Conservation (phyloP, 352 stramenopile genomes). For the Phytophthora agathidicida region DNA sequence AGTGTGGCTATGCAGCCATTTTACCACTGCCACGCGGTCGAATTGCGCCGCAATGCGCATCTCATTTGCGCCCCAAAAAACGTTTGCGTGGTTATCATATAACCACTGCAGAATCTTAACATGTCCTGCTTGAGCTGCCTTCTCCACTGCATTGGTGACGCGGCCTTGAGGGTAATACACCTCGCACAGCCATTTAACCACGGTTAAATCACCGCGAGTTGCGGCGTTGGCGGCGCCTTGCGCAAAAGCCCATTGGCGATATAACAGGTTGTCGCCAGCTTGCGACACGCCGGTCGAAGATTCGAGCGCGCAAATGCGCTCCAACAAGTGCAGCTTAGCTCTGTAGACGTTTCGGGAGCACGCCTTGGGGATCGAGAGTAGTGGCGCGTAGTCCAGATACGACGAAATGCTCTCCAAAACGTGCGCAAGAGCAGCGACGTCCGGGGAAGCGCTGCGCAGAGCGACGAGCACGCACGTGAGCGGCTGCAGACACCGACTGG, state of each 20-base stretch:
- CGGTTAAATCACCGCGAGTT: constrained; percentile 19
- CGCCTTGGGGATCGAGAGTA: constrained; percentile 24
- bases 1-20: constrained; percentile 39
- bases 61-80: constrained; percentile 44
- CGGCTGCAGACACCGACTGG: constrained; percentile 8
- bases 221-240: constrained; percentile 28
- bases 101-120: constrained; percentile 35
- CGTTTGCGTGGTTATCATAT: constrained; percentile 17
- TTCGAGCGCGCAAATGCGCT: constrained; percentile 17
- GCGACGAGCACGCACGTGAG: constrained; percentile 12
- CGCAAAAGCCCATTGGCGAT: constrained; percentile 39
- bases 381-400: constrained; percentile 28
- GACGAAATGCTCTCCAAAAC: constrained; percentile 23
- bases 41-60: constrained; percentile 32
- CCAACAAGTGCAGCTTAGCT: constrained; percentile 28
- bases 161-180: constrained; percentile 30
- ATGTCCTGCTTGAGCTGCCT: constrained; percentile 21
- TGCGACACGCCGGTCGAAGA: background rate
- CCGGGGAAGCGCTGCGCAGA: constrained; percentile 10
- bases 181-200: constrained; percentile 36
- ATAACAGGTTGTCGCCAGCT: constrained; percentile 13
- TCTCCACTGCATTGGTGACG: constrained; percentile 35
- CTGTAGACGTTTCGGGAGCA: constrained; percentile 10
- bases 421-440: constrained; percentile 32
- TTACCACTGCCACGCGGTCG: constrained; percentile 30